Evolutionary conservation across 768 basidiomycete genomes (phyloP), one percentile per base, ranked within the genome.

Genomic region (Tricholoma hemisulphureum): DNA sequence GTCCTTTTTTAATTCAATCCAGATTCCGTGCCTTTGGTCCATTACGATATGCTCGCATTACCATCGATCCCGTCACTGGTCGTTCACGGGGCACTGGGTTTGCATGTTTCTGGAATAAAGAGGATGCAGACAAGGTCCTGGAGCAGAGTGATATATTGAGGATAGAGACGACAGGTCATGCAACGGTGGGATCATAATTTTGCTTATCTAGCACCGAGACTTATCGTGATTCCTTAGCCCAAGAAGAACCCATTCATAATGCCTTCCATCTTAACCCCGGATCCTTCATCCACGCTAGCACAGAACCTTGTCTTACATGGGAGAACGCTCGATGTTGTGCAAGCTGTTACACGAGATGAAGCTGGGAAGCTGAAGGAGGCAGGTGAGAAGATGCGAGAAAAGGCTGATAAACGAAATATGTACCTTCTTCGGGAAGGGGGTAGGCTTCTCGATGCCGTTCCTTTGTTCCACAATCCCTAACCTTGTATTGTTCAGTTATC

Each of bases 381-480:
- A 16, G 88, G 90, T 3, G 95, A 95, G 68, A 87, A 85, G 66
- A 80, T 82, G 59, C 81, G 93, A 49, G 86, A 93, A 71, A 95
- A 95, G 71, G 87, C 88, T 1, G 97, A 99, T 73, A 95, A 96
- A 70, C 83, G 96, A 21, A 97, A 98, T 68, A 85, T 97, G 68
- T 98, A 99, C 70, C 84, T 99, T 58, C 81, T 99, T 63, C 85
- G 93, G 11, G 97, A 99, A 83, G 97, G 97, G 78, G 92, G 95
- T 92, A 66, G 63, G 86, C 74, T 26, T 6, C 32, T 51, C 35
- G 26, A 56, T 4, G 18, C 49, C 53, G 51, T 59, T 13, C 41
- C 41, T 16, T 23, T 9, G 18, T 8, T 24, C 18, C 3, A 6
- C 23, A 35, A 35, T 20, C 28, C 37, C 62, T 6, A 58, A 39